These are phyloP conservation scores for Carpinus fangiana DNA, from an alignment of 306 rosid species.

Conservation along the genomic window DNA sequence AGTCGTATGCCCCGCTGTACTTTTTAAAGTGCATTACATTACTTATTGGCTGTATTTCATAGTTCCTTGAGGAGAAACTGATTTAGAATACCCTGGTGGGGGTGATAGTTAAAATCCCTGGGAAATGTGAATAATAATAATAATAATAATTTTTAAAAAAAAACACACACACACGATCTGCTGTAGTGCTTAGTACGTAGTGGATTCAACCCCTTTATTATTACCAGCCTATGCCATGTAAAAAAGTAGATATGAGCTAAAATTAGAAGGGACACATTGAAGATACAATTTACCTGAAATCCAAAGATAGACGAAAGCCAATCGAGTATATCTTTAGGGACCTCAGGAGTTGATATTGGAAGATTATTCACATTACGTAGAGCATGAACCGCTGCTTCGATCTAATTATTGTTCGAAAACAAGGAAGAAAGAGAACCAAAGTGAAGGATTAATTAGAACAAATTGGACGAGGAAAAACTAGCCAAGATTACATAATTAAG, in stretches of 20 bases:
- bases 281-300: constrained; percentile 73
- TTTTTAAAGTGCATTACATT: too few relatives aligned
- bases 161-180: too few relatives aligned
- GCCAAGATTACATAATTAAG: not conserved
- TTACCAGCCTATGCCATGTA: not conserved
- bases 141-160: too few relatives aligned
- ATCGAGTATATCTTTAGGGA: constrained; percentile 74
- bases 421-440: constrained; percentile 12
- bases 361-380: constrained; percentile 62
- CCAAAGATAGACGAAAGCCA: constrained; percentile 84
- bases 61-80: not conserved
- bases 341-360: constrained; percentile 45
- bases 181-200: not conserved
- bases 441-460: constrained; percentile 5
- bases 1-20: too few relatives aligned
- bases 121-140: not conserved
- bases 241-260: constrained; percentile 2
- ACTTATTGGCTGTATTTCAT: not conserved
- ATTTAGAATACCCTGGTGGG: not conserved
- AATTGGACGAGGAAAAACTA: not conserved
- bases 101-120: not conserved
- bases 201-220: too few relatives aligned
- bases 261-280: constrained; percentile 8
- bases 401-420: constrained; percentile 42
- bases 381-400: constrained; percentile 74